These are phyloP conservation scores for Suillus variegatus DNA, from an alignment of 768 basidiomycete genomes.

Conservation along the genomic window DNA sequence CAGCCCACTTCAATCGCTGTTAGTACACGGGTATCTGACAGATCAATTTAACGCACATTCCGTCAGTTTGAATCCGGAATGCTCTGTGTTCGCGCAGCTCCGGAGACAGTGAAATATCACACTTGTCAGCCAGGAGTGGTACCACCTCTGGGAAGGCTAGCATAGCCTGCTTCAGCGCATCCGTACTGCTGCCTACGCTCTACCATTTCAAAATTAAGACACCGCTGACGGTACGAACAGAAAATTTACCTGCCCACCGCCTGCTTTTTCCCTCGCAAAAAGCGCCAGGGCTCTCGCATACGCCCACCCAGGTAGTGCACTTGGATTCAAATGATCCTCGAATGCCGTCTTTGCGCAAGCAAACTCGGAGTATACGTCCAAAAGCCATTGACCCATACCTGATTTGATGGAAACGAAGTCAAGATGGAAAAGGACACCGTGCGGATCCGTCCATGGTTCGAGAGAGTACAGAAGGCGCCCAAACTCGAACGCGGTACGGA, in stretches of 20 bases:
- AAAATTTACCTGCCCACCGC: constrained; percentile 39
- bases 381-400: constrained; percentile 77
- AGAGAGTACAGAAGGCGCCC: constrained; percentile 82
- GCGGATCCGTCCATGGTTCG: constrained; percentile 88
- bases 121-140: constrained; percentile 82
- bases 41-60: constrained; percentile 44
- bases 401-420: constrained; percentile 86
- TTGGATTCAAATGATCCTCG: constrained; percentile 44
- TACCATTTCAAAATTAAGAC: not conserved
- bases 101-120: constrained; percentile 65
- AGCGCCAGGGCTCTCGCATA: constrained; percentile 74
- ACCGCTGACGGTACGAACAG: not conserved
- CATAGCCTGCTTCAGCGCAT: constrained; percentile 73
- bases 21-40: constrained; percentile 10
- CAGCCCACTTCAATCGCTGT: constrained; percentile 29
- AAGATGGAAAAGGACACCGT: constrained; percentile 79
- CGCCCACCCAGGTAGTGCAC: constrained; percentile 73
- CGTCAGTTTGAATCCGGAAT: constrained; percentile 71
- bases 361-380: constrained; percentile 53
- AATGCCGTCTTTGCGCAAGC: constrained; percentile 9
- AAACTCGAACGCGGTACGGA: constrained; percentile 90
- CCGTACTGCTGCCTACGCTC: constrained; percentile 45
- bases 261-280: constrained; percentile 47
- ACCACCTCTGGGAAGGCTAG: constrained; percentile 79
- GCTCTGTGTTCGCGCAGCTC: constrained; percentile 59